phyloP scores from a whole-genome alignment of 129 eudicot species.

The Flaveria bidentis region DNA sequence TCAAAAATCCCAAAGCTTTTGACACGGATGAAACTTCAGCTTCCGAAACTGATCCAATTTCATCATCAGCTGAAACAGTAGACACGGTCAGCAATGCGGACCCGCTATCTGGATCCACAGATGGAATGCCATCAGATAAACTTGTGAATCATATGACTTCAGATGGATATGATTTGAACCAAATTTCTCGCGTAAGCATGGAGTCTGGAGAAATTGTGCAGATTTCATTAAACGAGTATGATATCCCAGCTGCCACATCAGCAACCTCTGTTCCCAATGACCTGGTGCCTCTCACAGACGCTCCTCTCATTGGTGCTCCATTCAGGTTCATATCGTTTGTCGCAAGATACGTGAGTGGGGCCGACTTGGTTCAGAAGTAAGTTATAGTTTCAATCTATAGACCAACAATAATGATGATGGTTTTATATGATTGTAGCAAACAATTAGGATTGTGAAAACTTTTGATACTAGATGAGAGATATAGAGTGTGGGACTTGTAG shows the following conservation, averaged over 20 bases:
- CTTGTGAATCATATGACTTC: conserved; percentile 22
- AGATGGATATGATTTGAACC: conserved; percentile 24
- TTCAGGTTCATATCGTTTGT: conserved; percentile 82
- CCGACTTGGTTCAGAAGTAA: conserved; percentile 72
- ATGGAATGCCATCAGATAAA: conserved; percentile 34
- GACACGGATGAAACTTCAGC: conserved; percentile 28
- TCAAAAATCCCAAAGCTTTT: conserved; percentile 21
- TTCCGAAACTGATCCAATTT: conserved; percentile 24
- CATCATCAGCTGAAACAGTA: conserved; percentile 27
- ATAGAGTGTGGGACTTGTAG: conserved; percentile 16
- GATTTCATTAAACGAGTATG: conserved; percentile 69
- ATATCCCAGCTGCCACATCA: conserved; percentile 26
- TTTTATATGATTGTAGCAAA: conserved; percentile 32
- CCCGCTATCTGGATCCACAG: conserved; percentile 32
- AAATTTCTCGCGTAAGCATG: conserved; percentile 43
- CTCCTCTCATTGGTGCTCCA: conserved; percentile 94
- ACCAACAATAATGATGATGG: conserved; percentile 16
- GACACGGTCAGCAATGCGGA: conserved; percentile 17
- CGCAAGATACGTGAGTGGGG: conserved; percentile 94
- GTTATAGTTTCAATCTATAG: conserved; percentile 4
- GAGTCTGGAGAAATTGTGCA: conserved; percentile 79
- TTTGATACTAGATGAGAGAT: conserved; percentile 28
- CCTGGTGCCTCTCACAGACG: conserved; percentile 61
- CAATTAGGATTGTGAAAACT: conserved; percentile 17
- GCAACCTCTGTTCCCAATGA: conserved; percentile 30